Evolutionary conservation across 164 flowering plant species (phyloP).

Genomic region (Umbellularia californica): DNA sequence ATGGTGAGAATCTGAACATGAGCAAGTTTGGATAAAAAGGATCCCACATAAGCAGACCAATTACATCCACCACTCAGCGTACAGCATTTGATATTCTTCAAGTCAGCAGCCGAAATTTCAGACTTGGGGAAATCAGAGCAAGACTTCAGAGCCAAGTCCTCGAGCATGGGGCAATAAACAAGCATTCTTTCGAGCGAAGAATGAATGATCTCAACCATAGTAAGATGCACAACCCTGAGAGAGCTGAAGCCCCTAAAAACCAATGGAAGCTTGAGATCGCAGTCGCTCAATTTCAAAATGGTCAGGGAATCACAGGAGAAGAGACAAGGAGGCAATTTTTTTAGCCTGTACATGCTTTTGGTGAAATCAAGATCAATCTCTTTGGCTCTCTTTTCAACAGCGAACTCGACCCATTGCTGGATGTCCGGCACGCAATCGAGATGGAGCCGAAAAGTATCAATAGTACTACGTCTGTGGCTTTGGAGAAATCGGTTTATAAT

Average conservation of each 20-base stretch:
- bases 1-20: constrained; percentile 5
- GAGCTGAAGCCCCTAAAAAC: not conserved
- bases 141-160: not conserved
- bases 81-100: not conserved
- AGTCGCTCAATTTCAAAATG: not conserved
- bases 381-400: not conserved
- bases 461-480: not conserved
- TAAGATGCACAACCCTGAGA: not conserved
- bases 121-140: not conserved
- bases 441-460: constrained; percentile 1
- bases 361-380: constrained; percentile 7
- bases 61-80: not conserved
- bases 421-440: not conserved
- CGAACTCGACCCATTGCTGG: constrained; percentile 11
- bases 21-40: not conserved
- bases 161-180: constrained; percentile 2
- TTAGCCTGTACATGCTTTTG: not conserved
- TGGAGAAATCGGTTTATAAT: constrained; percentile 3
- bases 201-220: not conserved
- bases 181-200: not conserved
- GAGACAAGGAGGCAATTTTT: not conserved
- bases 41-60: not conserved
- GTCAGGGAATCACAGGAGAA: not conserved
- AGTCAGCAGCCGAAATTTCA: not conserved
- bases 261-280: not conserved